A percentile compares a stretch with the other conserved stretches of the same genome.
These are phyloP conservation scores for Osmanthus fragrans DNA, from an alignment of 257 asterid species.

Conservation along the genomic window DNA sequence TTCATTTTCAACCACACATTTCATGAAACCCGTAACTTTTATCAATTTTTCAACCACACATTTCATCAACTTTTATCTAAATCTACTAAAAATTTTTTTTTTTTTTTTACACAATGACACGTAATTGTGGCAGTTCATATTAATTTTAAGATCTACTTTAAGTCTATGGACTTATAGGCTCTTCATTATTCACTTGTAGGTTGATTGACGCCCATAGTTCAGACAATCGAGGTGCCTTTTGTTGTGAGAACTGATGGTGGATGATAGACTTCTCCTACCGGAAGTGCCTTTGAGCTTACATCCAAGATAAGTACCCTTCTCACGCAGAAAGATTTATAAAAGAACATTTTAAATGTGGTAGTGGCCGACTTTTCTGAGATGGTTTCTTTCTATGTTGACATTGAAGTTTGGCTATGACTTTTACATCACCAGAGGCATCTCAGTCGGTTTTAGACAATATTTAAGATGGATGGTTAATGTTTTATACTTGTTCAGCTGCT, in stretches of 20 bases:
- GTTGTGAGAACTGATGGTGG: conserved; percentile 86
- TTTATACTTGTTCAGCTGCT: conserved; percentile 13
- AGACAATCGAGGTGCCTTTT: conserved; percentile 81
- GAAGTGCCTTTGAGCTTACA: conserved; percentile 79
- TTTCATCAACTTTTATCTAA: too few species aligned
- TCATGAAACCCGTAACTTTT: too few species aligned
- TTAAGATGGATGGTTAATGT: conserved; percentile 15
- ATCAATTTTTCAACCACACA: too few species aligned
- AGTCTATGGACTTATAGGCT: neutral
- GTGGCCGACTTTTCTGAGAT: conserved; percentile 33
- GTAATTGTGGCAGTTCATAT: neutral
- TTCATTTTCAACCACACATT: too few species aligned
- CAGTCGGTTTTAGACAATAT: conserved; percentile 7
- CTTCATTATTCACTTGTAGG: conserved; percentile 39
- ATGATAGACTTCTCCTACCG: conserved; percentile 96
- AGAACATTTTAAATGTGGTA: conserved; percentile 73
- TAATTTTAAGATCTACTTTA: neutral
- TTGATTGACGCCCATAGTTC: conserved; percentile 89
- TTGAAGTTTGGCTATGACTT: conserved; percentile 10
- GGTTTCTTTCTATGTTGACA: conserved; percentile 7
- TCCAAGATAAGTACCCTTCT: conserved; percentile 73
- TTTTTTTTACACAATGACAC: neutral
- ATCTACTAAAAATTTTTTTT: neutral
- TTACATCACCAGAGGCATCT: conserved; percentile 21
- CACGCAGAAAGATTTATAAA: conserved; percentile 67